Conservation (phyloP, 371 early-diverging fungal species). For the Mucor circinelloides region DNA sequence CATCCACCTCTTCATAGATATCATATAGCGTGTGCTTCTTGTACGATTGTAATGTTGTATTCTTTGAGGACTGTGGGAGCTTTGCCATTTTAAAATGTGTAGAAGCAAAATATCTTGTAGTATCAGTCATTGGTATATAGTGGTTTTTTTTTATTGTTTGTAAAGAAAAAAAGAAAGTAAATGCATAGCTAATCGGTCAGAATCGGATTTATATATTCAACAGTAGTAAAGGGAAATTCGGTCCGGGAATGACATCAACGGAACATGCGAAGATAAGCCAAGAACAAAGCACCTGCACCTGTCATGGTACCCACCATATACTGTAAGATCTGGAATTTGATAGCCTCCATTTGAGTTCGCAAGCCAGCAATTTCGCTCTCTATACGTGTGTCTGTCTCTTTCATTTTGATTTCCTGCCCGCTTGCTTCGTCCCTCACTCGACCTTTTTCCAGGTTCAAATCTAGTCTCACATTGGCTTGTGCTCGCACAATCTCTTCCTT, state of each 20-base stretch:
- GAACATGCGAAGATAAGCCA: slow-evolving; percentile 71
- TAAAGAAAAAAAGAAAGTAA: not conserved
- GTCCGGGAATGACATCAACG: slow-evolving; percentile 33
- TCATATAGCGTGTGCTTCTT: not conserved
- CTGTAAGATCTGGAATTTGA: slow-evolving; percentile 84
- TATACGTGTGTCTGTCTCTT: slow-evolving; percentile 86
- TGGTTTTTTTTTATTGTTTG: not conserved
- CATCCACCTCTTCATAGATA: not conserved
- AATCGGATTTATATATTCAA: not conserved
- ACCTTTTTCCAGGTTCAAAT: slow-evolving; percentile 90
- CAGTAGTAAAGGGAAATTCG: not conserved
- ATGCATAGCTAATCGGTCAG: not conserved
- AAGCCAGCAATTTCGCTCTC: slow-evolving; percentile 87
- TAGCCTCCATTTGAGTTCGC: slow-evolving; percentile 89
- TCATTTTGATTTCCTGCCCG: slow-evolving; percentile 82
- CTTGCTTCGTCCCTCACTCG: slow-evolving; percentile 84
- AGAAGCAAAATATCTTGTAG: not conserved
- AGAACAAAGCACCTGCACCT: slow-evolving; percentile 79
- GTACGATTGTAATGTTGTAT: too few species aligned
- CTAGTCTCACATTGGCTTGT: slow-evolving; percentile 87
- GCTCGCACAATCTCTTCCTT: slow-evolving; percentile 85
- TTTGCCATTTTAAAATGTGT: not conserved
- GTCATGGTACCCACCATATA: slow-evolving; percentile 85
- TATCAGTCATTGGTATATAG: not conserved
- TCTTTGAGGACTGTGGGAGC: not conserved